Base-by-base conservation (phyloP, 169 alveolate genomes). In the Plasmodium fragile region DNA sequence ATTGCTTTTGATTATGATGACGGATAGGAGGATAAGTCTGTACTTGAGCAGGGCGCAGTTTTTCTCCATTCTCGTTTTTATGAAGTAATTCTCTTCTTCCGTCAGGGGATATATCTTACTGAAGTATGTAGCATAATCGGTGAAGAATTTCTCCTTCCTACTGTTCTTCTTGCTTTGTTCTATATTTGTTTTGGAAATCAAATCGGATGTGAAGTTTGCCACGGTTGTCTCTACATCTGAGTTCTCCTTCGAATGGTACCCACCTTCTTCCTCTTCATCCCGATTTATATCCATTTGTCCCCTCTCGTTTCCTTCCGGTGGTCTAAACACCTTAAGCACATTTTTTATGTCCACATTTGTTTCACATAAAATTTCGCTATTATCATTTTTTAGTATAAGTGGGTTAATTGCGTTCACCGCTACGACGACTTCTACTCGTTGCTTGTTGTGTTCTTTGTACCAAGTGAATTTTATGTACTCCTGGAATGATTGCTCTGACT, bases 1-100 rank as follows among this genome's bases (percentile, higher is more conserved):
- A 79, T 89, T 89, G n/a, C 82, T 89, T 43, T 89, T 89, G n/a
- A 89, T 89, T 65, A 89, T 89, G 65, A 89, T 30, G 52, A 77
- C 41, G 11, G 94, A 53, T 43, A 89, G 59, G 22, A 89, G 52
- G 34, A 80, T 32, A 49, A 89, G 90, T 69, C 94, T 59, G 82
- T 89, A 89, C 70, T 89, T 77, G 18, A 78, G 65, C 36, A 89
- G 49, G 7, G 82, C 90, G 22, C 28, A 55, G 1, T 36, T 36
- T 28, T 65, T 78, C n/a, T 89, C 69, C 81, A 79, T 80, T 65
- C 81, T 89, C 16, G 49, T 89, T 78, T 49, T 89, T 59, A 89
- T 43, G 25, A 59, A 49, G 65, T 55, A 89, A 16, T 59, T 59
- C 30, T 89, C 94, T 39, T 89, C 94, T 25, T 89, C 83, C n/a